These are phyloP conservation scores for Sclerotinia trifoliorum DNA, from an alignment of 2,329 filamentous ascomycete species.

Conservation along the genomic window DNA sequence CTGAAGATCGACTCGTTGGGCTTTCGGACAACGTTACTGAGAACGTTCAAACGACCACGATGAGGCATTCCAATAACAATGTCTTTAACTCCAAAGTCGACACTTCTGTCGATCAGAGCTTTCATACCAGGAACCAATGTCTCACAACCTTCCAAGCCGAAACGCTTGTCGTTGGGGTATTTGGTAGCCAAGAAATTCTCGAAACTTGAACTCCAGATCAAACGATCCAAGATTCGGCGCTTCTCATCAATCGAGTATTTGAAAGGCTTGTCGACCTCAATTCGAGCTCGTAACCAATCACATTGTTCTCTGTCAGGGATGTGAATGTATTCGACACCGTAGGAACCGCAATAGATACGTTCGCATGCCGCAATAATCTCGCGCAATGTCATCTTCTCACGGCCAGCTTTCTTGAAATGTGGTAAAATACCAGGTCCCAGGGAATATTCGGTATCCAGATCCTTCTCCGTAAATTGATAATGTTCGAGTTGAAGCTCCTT, in stretches of 20 bases:
- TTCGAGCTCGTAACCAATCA: constrained; percentile 94
- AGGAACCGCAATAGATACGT: constrained; percentile 94
- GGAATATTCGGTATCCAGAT: constrained; percentile 86
- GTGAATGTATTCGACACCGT: constrained; percentile 97
- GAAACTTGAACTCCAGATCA: constrained; percentile 99
- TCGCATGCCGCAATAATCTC: constrained; percentile 94
- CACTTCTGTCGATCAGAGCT: constrained; percentile 94
- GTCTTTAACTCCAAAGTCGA: constrained; percentile 98
- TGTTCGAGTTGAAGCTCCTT: constrained; percentile 91
- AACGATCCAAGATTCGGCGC: constrained; percentile 90
- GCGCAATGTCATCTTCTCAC: constrained; percentile 93
- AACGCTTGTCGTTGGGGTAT: constrained; percentile 99
- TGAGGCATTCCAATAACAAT: constrained; percentile 99
- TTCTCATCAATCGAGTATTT: constrained; percentile 99
- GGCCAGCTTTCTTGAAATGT: constrained; percentile 82
- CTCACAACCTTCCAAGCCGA: constrained; percentile 96
- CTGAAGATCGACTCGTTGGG: constrained; percentile 99
- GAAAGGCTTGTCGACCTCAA: constrained; percentile 92
- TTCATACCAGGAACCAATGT: constrained; percentile 99
- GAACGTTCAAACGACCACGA: constrained; percentile 94
- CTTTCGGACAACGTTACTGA: constrained; percentile 98
- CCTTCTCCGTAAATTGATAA: constrained; percentile 93
- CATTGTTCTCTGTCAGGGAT: constrained; percentile 97
- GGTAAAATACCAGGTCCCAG: constrained; percentile 94
- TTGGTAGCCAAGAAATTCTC: constrained; percentile 94